These are phyloP conservation scores for Vitis labrusca DNA, from an alignment of 164 flowering plant genomes.

Conservation along the genomic window DNA sequence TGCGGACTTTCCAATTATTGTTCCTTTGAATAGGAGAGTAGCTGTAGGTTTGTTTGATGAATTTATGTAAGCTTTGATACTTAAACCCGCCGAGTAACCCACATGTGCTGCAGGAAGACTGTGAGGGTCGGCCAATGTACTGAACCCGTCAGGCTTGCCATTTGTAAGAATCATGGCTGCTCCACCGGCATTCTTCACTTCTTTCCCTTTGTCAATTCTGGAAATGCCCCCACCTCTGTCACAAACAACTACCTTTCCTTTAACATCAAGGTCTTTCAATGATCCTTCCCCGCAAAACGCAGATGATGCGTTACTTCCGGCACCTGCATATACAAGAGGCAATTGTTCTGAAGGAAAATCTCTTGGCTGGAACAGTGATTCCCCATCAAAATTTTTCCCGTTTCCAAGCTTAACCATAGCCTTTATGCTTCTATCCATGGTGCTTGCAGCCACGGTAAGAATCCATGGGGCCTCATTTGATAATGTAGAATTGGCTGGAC, in stretches of 20 bases:
- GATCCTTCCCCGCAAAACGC: slow-evolving; percentile 23
- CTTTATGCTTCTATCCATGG: slow-evolving; percentile 22
- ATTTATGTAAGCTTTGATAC: slow-evolving; percentile 43
- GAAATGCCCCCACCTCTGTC: slow-evolving; percentile 36
- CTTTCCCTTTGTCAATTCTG: slow-evolving; percentile 34
- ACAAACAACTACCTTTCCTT: slow-evolving; percentile 47
- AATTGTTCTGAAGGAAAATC: slow-evolving; percentile 8
- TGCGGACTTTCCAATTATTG: slow-evolving; percentile 26
- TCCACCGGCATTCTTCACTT: slow-evolving; percentile 45
- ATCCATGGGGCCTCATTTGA: slow-evolving; percentile 39
- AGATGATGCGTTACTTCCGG: slow-evolving; percentile 6
- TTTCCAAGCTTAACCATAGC: slow-evolving; percentile 29
- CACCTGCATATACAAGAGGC: slow-evolving; percentile 32
- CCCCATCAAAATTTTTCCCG: slow-evolving; percentile 19
- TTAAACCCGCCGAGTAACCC: slow-evolving; percentile 27
- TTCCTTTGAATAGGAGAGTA: slow-evolving; percentile 45
- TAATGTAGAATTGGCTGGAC: slow-evolving; percentile 13
- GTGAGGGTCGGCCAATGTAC: slow-evolving; percentile 34
- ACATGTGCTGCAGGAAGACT: slow-evolving; percentile 53
- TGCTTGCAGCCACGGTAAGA: slow-evolving; percentile 38
- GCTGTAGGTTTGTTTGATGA: slow-evolving; percentile 38
- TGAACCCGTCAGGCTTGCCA: slow-evolving; percentile 19
- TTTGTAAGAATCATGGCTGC: slow-evolving; percentile 35
- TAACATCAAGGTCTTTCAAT: slow-evolving; percentile 10
- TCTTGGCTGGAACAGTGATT: slow-evolving; percentile 31